Conservation (phyloP, 495 filamentous ascomycete genomes). For the Talaromyces thailandensis region DNA sequence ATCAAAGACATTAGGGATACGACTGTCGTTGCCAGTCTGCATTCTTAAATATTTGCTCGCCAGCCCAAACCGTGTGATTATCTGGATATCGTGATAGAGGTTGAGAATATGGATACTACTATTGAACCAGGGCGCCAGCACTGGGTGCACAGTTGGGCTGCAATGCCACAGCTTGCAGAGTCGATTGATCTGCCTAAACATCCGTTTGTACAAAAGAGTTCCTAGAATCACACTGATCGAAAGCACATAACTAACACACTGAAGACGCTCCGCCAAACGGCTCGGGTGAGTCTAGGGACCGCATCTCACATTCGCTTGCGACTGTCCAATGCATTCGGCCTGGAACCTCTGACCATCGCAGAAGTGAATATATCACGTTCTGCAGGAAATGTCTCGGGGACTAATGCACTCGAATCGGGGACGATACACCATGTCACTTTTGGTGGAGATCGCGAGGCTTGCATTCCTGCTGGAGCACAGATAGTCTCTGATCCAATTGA, state of each 20-base stretch:
- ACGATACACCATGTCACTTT: slow-evolving; percentile 49
- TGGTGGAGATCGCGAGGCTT: slow-evolving; percentile 37
- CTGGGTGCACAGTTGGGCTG: slow-evolving; percentile 59
- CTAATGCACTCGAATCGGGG: slow-evolving; percentile 37
- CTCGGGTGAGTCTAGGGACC: slow-evolving; percentile 46
- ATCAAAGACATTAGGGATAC: background rate
- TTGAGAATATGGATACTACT: background rate
- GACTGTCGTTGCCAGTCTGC: background rate
- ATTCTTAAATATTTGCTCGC: background rate
- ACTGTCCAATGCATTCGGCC: slow-evolving; percentile 61
- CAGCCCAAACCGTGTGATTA: background rate
- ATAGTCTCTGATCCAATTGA: slow-evolving; percentile 57
- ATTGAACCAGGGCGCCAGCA: slow-evolving; percentile 16
- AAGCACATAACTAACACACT: background rate
- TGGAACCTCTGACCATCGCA: slow-evolving; percentile 50
- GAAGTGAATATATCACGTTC: slow-evolving; percentile 49
- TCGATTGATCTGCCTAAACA: slow-evolving; percentile 49
- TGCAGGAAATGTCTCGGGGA: slow-evolving; percentile 38
- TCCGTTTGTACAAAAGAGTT: slow-evolving; percentile 42
- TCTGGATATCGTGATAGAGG: background rate
- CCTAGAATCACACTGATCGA: background rate
- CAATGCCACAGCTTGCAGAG: slow-evolving; percentile 60
- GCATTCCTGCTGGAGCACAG: slow-evolving; percentile 48
- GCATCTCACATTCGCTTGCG: slow-evolving; percentile 49
- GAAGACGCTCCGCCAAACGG: slow-evolving; percentile 55